Percentiles rank a stretch among this genome's conserved stretches.
Conservation (phyloP, 1,284 basidiomycete genomes). For the Apiotrichum montevideense region DNA sequence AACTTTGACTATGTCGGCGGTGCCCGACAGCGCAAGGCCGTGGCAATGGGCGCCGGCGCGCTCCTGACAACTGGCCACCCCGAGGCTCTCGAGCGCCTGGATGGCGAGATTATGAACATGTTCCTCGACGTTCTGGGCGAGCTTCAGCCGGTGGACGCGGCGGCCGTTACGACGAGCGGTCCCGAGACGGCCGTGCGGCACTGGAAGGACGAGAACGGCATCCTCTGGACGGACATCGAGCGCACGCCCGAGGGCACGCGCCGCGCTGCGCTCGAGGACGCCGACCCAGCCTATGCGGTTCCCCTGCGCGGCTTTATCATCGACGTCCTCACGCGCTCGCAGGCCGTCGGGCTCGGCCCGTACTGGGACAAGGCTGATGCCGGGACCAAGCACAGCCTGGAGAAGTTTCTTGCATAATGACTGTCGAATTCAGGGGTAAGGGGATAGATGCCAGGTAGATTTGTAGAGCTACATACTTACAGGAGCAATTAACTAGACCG, state of each 20-base stretch:
- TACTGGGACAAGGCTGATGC: conserved; percentile 47
- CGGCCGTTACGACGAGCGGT: conserved; percentile 3
- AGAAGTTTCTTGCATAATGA: conserved; percentile 29
- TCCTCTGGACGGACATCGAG: conserved; percentile 34
- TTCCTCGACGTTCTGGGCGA: conserved; percentile 88
- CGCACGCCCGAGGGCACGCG: conserved; percentile 37
- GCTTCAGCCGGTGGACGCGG: conserved; percentile 57
- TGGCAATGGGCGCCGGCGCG: conserved; percentile 43
- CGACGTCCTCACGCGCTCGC: conserved; percentile 33
- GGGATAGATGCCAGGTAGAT: too few species aligned
- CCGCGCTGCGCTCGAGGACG: conserved; percentile 32
- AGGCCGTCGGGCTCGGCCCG: conserved; percentile 36
- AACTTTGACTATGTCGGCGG: conserved; percentile 47
- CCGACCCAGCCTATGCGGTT: conserved; percentile 37
- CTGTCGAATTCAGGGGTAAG: too few species aligned
- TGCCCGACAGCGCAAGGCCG: conserved; percentile 39
- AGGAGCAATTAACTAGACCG: too few species aligned
- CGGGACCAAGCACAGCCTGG: conserved; percentile 36
- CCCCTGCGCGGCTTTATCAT: conserved; percentile 39
- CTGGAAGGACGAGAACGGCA: conserved; percentile 35
- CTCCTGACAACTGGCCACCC: conserved; percentile 61
- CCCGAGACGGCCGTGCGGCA: conserved; percentile 29
- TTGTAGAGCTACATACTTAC: too few species aligned
- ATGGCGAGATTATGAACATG: conserved; percentile 58
- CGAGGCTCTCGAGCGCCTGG: conserved; percentile 57